Conservation (phyloP, 352 stramenopile species). For the Pythium guiyangense region DNA sequence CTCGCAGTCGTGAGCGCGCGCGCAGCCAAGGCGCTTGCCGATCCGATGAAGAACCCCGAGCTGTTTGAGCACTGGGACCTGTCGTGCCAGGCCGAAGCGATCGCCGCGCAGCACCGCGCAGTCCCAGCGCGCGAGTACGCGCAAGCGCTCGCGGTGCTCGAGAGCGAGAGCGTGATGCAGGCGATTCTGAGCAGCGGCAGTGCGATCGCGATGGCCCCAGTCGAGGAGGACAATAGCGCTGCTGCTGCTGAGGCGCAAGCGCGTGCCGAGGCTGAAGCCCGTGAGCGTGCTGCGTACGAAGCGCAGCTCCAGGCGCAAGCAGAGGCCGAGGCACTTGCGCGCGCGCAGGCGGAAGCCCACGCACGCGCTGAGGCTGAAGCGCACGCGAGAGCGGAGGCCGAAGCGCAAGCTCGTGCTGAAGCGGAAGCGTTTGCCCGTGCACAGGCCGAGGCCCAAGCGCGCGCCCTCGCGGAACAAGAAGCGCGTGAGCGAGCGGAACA, state of each 20-base stretch:
- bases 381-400: constrained; percentile 15
- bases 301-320: constrained; percentile 14
- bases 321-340: constrained; percentile 16
- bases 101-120: constrained; percentile 49
- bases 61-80: constrained; percentile 96
- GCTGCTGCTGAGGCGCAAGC: constrained; percentile 8
- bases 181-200: constrained; percentile 27
- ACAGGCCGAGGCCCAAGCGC: too few relatives aligned
- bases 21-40: constrained; percentile 93
- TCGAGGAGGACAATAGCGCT: constrained; percentile 3
- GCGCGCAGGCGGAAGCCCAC: constrained; percentile 24
- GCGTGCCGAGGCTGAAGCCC: constrained; percentile 14
- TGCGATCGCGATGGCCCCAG: constrained; percentile 4
- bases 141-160: constrained; percentile 49
- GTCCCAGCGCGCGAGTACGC: constrained; percentile 71
- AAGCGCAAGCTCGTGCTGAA: constrained; percentile 22
- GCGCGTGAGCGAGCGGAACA: too few relatives aligned
- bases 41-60: constrained; percentile 89
- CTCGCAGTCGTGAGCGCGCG: constrained; percentile 80
- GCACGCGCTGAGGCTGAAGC: constrained; percentile 18
- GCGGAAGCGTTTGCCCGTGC: constrained; percentile 14
- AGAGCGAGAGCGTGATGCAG: constrained; percentile 54
- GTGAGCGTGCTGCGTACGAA: constrained; percentile 24
- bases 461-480: too few relatives aligned
- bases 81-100: constrained; percentile 93